Evolutionary conservation across 2,329 filamentous ascomycete species (phyloP).

Genomic region (Trichoderma sp.): DNA sequence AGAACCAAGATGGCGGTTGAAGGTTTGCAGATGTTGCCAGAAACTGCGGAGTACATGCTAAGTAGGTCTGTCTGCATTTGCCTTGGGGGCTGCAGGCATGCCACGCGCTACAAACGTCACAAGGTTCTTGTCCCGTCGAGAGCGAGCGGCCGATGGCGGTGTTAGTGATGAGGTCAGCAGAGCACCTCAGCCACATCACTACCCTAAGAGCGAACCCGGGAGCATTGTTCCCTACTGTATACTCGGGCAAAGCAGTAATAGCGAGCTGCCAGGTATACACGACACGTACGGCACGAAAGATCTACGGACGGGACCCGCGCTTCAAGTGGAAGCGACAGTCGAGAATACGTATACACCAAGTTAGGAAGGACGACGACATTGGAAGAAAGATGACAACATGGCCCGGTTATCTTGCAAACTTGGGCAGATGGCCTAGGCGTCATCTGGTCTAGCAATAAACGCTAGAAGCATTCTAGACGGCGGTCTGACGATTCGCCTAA

Average conservation of each 20-base stretch:
- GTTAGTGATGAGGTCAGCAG: background rate
- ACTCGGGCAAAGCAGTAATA: background rate
- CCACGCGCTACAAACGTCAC: background rate
- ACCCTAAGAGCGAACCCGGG: background rate
- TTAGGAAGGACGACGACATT: background rate
- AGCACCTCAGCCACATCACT: background rate
- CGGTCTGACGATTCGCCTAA: conserved; percentile 1
- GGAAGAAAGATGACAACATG: conserved; percentile 9
- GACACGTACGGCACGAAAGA: background rate
- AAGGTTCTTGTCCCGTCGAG: background rate
- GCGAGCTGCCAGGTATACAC: background rate
- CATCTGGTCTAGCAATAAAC: background rate
- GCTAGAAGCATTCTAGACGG: conserved; percentile 18
- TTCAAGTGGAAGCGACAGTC: background rate
- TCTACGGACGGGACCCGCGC: background rate
- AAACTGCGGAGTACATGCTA: background rate
- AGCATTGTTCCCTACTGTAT: background rate
- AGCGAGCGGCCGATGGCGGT: background rate
- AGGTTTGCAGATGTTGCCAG: background rate
- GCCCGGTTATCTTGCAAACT: conserved; percentile 13
- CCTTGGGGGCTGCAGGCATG: background rate
- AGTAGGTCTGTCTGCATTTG: background rate
- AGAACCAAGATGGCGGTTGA: background rate
- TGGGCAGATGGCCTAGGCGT: background rate
- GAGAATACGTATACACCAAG: background rate